Evolutionary conservation across 176 grass and related monocot genomes (phyloP).

Genomic region (Neostapfia colusana): DNA sequence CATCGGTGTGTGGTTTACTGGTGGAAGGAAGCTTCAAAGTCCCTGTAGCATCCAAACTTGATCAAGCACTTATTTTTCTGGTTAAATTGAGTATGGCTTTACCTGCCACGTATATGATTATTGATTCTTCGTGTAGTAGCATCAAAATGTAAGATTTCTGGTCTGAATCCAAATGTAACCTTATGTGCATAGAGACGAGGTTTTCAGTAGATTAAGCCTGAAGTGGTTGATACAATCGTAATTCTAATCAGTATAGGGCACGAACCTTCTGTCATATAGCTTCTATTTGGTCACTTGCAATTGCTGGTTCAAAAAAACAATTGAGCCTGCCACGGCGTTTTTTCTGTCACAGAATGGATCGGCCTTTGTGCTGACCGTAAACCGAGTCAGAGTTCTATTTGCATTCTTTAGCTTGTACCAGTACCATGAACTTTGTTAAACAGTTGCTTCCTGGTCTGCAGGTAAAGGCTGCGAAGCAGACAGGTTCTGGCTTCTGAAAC

Average conservation of each 20-base stretch:
- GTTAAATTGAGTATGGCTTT: slow-evolving; percentile 17
- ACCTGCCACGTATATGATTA: slow-evolving; percentile 35
- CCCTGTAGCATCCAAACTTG: slow-evolving; percentile 10
- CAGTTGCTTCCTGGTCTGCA: slow-evolving; percentile 33
- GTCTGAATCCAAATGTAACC: slow-evolving; percentile 52
- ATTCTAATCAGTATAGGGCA: slow-evolving; percentile 30
- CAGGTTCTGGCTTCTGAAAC: slow-evolving; percentile 10
- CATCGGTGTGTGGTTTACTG: background rate
- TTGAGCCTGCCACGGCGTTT: slow-evolving; percentile 20
- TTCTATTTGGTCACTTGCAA: background rate
- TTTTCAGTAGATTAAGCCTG: slow-evolving; percentile 21
- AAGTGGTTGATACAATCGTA: slow-evolving; percentile 29
- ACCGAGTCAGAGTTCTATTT: slow-evolving; percentile 36
- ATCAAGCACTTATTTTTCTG: background rate
- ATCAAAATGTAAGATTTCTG: slow-evolving; percentile 54
- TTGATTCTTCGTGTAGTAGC: background rate
- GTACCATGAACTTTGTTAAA: slow-evolving; percentile 25
- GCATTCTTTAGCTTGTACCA: slow-evolving; percentile 15
- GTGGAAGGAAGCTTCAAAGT: background rate
- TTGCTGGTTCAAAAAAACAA: slow-evolving; percentile 36
- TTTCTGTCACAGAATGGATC: slow-evolving; percentile 25
- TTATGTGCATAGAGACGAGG: slow-evolving; percentile 25
- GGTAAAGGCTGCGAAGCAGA: slow-evolving; percentile 19
- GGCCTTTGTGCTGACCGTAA: slow-evolving; percentile 3
- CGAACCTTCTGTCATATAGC: slow-evolving; percentile 27